phyloP scores from a whole-genome alignment of 805 yeast genomes.

The Deakozyma indianensis region DNA sequence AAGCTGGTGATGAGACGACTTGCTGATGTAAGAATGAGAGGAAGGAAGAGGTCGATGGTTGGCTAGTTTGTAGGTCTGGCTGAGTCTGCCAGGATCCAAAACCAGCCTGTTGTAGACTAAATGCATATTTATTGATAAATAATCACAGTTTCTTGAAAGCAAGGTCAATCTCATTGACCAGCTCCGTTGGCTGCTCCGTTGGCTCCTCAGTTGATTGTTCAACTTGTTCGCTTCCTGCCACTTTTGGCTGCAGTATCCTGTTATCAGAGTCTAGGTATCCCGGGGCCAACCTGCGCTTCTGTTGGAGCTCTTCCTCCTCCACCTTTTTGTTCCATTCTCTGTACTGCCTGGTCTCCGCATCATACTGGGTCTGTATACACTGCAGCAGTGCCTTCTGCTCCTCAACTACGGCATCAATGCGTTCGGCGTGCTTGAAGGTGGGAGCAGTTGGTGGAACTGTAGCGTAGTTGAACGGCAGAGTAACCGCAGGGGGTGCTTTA shows the following conservation, averaged over 20 bases:
- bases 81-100: no score
- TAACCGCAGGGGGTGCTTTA: slow-evolving; percentile 41
- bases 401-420: slow-evolving; percentile 18
- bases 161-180: not conserved
- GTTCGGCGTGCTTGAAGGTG: slow-evolving; percentile 13
- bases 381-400: slow-evolving; percentile 20
- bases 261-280: slow-evolving; percentile 24
- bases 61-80: slow-evolving; percentile 38
- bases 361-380: slow-evolving; percentile 14
- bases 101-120: no score
- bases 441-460: slow-evolving; percentile 22
- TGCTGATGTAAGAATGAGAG: slow-evolving; percentile 78
- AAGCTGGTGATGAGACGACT: slow-evolving; percentile 48
- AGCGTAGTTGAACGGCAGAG: slow-evolving; percentile 35
- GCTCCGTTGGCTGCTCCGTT: not conserved
- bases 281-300: slow-evolving; percentile 24
- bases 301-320: slow-evolving; percentile 12
- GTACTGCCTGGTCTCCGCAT: slow-evolving; percentile 14
- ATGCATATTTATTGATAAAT: no score
- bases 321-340: slow-evolving; percentile 19
- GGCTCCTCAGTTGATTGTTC: not conserved
- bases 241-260: slow-evolving; percentile 14
- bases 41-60: slow-evolving; percentile 88
- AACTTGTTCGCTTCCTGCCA: not conserved
- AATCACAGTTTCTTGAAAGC: not conserved